phyloP scores from a whole-genome alignment of 805 yeast species.

The Metschnikowia koreensis region DNA sequence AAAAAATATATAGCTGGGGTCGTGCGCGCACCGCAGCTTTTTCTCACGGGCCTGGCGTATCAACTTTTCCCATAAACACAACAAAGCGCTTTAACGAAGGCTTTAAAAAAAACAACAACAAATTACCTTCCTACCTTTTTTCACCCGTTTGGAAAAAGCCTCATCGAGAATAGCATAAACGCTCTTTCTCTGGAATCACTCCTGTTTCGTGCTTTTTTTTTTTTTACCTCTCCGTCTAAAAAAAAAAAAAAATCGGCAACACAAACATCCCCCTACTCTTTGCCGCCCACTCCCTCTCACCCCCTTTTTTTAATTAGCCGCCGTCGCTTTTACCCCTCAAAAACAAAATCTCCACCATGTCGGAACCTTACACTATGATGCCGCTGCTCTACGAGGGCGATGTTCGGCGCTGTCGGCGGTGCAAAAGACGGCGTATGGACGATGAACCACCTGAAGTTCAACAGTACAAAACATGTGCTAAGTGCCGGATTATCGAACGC shows the following conservation, averaged over 20 bases:
- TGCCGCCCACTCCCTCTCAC: not conserved
- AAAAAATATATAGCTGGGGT: too few relatives aligned
- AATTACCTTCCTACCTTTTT: too few relatives aligned
- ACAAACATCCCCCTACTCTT: too few relatives aligned
- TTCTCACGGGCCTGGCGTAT: not conserved
- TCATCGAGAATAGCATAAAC: too few relatives aligned
- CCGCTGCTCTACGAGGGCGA: constrained; percentile 20
- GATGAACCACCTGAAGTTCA: constrained; percentile 56
- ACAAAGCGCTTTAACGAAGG: not conserved
- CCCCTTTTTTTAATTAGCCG: not conserved
- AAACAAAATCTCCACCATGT: constrained; percentile 2
- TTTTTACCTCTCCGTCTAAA: too few relatives aligned
- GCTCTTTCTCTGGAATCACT: too few relatives aligned
- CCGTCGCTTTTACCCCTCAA: not conserved
- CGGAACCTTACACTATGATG: constrained; percentile 17
- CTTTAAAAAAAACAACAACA: too few relatives aligned
- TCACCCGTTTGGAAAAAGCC: too few relatives aligned
- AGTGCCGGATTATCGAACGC: constrained; percentile 56
- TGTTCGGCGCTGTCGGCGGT: constrained; percentile 50
- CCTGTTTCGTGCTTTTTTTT: too few relatives aligned
- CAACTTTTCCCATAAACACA: constrained; percentile 7
- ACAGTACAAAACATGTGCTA: constrained; percentile 57
- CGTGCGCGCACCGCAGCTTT: constrained; percentile 9
- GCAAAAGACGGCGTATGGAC: constrained; percentile 53
- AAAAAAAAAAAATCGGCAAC: too few relatives aligned